Percentiles rank a stretch among this genome's conserved stretches.
phyloP scores from a whole-genome alignment of 1,284 basidiomycete genomes.

The Ustilago nuda region DNA sequence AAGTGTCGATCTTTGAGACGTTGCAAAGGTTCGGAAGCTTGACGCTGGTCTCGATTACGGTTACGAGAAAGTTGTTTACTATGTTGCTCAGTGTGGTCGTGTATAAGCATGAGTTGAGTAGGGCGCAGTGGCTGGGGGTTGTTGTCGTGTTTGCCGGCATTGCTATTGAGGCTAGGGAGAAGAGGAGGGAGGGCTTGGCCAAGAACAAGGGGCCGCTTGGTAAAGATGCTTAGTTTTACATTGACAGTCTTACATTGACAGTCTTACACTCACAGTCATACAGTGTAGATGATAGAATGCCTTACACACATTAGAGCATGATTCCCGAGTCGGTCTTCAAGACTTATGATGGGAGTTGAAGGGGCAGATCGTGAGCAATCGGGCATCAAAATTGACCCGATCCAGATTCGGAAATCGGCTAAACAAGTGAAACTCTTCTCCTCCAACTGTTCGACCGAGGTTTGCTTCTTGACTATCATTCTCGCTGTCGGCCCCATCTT shows the following conservation, averaged over 20 bases:
- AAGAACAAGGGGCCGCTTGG: constrained; percentile 47
- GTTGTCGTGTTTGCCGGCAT: constrained; percentile 92
- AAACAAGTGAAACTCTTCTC: not conserved
- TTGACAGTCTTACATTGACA: not conserved
- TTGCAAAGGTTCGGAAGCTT: constrained; percentile 94
- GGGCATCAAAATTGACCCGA: not conserved
- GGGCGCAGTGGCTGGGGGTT: constrained; percentile 91
- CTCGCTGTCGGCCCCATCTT: not conserved
- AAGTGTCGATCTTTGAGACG: constrained; percentile 98
- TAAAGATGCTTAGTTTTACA: constrained; percentile 34
- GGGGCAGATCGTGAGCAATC: not conserved
- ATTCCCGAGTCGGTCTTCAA: not conserved
- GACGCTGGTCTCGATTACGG: constrained; percentile 73
- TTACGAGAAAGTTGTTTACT: constrained; percentile 95
- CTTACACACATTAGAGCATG: too few species aligned
- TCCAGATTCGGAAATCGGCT: not conserved
- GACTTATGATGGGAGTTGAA: not conserved
- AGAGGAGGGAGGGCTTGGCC: constrained; percentile 48
- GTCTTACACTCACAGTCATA: not conserved
- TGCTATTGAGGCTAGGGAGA: constrained; percentile 84
- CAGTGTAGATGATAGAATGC: too few species aligned
- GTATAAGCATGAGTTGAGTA: constrained; percentile 86
- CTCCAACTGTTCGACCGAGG: not conserved
- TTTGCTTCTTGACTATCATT: constrained; percentile 3
- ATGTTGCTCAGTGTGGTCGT: constrained; percentile 95